Percentiles rank a stretch among this genome's conserved stretches.
Evolutionary conservation across 352 stramenopile species (phyloP).

Genomic region (Pythium grandisporangium): DNA sequence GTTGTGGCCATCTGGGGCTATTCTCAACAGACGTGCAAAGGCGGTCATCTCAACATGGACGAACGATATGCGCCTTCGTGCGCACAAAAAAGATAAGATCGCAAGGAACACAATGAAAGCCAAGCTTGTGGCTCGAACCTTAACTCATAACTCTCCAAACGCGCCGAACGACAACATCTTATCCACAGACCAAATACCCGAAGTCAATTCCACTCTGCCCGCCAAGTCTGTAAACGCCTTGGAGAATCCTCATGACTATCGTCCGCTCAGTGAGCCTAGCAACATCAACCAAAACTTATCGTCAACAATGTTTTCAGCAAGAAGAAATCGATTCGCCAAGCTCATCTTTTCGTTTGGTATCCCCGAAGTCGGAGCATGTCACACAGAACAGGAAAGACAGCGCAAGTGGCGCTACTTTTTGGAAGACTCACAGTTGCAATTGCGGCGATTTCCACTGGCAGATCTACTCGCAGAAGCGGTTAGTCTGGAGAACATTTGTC

Average conservation of each 20-base stretch:
- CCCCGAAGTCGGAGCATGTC: constrained; percentile 54
- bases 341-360: constrained; percentile 72
- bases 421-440: constrained; percentile 31
- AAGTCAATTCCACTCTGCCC: too few species aligned
- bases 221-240: too few species aligned
- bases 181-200: too few species aligned
- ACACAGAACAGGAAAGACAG: constrained; percentile 24
- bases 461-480: constrained; percentile 42
- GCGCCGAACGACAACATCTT: too few species aligned
- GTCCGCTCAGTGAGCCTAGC: too few species aligned
- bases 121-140: too few species aligned
- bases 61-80: constrained; percentile 11
- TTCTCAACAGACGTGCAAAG: constrained; percentile 47
- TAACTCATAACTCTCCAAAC: too few species aligned
- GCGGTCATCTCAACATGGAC: constrained; percentile 41
- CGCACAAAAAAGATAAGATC: constrained; percentile 3
- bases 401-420: constrained; percentile 83
- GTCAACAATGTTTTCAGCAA: constrained; percentile 14
- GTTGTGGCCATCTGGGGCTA: constrained; percentile 36
- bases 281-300: too few species aligned
- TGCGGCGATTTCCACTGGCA: constrained; percentile 26
- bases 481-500: constrained; percentile 56
- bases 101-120: constrained; percentile 2
- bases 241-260: too few species aligned
- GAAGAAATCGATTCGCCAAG: constrained; percentile 68